A percentile compares a stretch with the other conserved stretches of the same genome.
Evolutionary conservation across 805 yeast species (phyloP).

Genomic region (Pichia occidentalis): DNA sequence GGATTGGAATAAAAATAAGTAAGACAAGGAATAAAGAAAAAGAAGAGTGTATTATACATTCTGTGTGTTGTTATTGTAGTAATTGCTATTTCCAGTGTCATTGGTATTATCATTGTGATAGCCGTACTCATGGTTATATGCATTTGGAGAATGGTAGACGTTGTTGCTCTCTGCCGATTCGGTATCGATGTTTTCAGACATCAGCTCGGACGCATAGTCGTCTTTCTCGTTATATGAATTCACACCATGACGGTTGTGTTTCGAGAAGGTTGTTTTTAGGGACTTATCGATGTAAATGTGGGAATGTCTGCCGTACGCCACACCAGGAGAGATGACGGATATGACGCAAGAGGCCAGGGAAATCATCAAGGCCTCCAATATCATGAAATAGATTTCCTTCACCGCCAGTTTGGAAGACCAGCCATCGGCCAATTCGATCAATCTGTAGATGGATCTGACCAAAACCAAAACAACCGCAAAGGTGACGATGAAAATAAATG

Average conservation of each 20-base stretch:
- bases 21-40: no score
- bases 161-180: no score
- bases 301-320: conserved; percentile 36
- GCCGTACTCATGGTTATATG: no score
- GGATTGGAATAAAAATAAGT: no score
- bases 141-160: no score
- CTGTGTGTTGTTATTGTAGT: no score
- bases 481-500: conserved; percentile 40
- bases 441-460: conserved; percentile 65
- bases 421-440: conserved; percentile 65
- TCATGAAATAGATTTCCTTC: conserved; percentile 52
- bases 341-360: conserved; percentile 40
- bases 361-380: conserved; percentile 60
- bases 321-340: conserved; percentile 59
- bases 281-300: conserved; percentile 18
- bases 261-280: conserved; percentile 7
- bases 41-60: no score
- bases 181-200: no score
- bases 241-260: conserved; percentile 1
- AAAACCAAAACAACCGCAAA: conserved; percentile 49
- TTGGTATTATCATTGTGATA: no score
- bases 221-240: background rate
- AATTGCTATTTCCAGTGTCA: no score
- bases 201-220: no score
- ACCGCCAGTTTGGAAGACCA: conserved; percentile 62